Percentiles rank a stretch among this genome's conserved stretches.
phyloP scores from a whole-genome alignment of 106 monocot species.

The Dendrobium huoshanense region DNA sequence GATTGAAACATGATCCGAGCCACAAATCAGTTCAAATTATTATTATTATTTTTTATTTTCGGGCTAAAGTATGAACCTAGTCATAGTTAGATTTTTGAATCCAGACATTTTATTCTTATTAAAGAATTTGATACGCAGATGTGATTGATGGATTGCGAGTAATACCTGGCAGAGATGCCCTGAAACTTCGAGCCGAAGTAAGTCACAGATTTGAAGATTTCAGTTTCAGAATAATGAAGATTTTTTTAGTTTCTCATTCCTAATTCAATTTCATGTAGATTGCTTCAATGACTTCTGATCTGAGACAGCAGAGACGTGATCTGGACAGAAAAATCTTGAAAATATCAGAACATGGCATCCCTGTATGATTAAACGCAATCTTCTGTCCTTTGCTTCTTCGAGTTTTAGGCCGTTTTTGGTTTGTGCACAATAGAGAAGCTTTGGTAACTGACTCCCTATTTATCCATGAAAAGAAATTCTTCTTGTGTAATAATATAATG shows the following conservation, averaged over 20 bases:
- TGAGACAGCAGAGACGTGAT: slow-evolving; percentile 23
- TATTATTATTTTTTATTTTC: too few relatives aligned
- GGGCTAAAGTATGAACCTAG: too few relatives aligned
- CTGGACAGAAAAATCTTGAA: slow-evolving; percentile 23
- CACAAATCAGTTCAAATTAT: too few relatives aligned
- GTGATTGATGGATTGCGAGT: slow-evolving; percentile 22
- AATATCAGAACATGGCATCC: slow-evolving; percentile 24
- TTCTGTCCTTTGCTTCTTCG: too few relatives aligned
- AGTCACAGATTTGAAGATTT: not conserved
- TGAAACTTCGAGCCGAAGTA: slow-evolving; percentile 26
- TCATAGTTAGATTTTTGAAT: too few relatives aligned
- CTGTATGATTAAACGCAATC: slow-evolving; percentile 6
- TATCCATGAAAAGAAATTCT: too few relatives aligned
- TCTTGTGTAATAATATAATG: too few relatives aligned
- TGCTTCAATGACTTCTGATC: slow-evolving; percentile 23
- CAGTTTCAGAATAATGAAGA: not conserved
- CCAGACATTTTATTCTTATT: too few relatives aligned
- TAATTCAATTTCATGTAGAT: slow-evolving; percentile 5
- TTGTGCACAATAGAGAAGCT: too few relatives aligned
- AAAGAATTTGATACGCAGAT: slow-evolving; percentile 4
- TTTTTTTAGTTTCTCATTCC: not conserved
- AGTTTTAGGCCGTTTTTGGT: too few relatives aligned
- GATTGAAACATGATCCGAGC: too few relatives aligned
- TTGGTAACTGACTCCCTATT: too few relatives aligned
- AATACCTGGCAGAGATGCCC: slow-evolving; percentile 22